Evolutionary conservation across 768 basidiomycete species (phyloP).

Genomic region (Russula emetica): DNA sequence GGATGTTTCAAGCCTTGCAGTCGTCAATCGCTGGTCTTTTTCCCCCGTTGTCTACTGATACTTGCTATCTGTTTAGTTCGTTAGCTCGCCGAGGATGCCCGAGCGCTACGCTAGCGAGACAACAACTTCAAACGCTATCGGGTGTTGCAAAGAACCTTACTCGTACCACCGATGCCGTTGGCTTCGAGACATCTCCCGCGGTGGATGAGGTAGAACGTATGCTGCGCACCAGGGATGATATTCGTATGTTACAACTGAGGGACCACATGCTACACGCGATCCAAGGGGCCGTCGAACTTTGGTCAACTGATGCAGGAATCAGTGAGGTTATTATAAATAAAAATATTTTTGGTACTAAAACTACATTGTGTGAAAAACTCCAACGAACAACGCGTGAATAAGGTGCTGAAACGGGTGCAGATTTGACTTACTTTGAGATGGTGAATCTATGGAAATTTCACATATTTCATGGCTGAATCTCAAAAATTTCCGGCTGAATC

Average conservation of each 20-base stretch:
- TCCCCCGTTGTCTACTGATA: background rate
- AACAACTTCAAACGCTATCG: constrained; percentile 74
- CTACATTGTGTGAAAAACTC: too few relatives aligned
- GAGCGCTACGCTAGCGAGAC: constrained; percentile 54
- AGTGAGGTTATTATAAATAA: too few relatives aligned
- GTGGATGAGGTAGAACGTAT: constrained; percentile 52
- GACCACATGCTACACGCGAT: constrained; percentile 59
- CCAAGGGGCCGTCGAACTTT: constrained; percentile 59
- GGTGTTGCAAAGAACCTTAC: constrained; percentile 88
- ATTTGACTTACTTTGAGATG: too few relatives aligned
- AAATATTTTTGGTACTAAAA: too few relatives aligned
- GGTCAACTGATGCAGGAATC: constrained; percentile 75
- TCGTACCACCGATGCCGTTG: constrained; percentile 61
- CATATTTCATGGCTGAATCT: too few relatives aligned
- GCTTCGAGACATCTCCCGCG: constrained; percentile 53
- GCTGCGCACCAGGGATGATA: constrained; percentile 58
- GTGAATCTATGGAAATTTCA: too few relatives aligned
- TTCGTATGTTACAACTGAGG: constrained; percentile 57
- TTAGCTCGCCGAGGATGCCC: constrained; percentile 72
- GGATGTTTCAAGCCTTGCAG: constrained; percentile 58
- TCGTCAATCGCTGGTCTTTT: constrained; percentile 50
- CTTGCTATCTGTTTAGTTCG: background rate
- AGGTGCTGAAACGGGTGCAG: too few relatives aligned
- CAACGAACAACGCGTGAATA: too few relatives aligned
- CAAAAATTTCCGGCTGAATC: too few relatives aligned